Evolutionary conservation across 2,329 filamentous ascomycete genomes (phyloP).

Genomic region (Lizonia empirigonia): DNA sequence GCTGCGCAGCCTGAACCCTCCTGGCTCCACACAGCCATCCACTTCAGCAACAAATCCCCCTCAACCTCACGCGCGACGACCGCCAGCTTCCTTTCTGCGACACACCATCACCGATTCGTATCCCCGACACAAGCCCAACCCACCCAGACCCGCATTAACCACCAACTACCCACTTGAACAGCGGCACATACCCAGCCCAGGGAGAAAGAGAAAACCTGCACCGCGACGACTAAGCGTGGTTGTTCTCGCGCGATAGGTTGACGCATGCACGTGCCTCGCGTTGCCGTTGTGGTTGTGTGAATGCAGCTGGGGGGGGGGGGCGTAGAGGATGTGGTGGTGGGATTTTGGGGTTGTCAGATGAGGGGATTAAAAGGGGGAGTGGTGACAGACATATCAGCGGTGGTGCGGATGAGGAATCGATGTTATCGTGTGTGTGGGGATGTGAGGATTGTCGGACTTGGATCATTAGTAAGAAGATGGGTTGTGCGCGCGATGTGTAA

Average conservation of each 20-base stretch:
- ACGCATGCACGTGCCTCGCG: constrained; percentile 62
- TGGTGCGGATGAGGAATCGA: too few species aligned
- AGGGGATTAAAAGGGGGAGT: too few species aligned
- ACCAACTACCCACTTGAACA: constrained; percentile 20
- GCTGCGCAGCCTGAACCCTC: too few species aligned
- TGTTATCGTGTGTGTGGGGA: too few species aligned
- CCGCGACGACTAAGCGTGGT: constrained; percentile 72
- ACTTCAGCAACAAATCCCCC: too few species aligned
- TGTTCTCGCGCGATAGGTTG: constrained; percentile 42
- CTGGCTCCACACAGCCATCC: too few species aligned
- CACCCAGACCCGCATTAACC: constrained; percentile 14
- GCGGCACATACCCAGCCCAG: constrained; percentile 60
- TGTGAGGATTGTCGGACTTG: too few species aligned
- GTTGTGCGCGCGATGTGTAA: too few species aligned
- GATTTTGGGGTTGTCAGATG: too few species aligned
- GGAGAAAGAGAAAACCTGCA: constrained; percentile 74
- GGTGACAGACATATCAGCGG: too few species aligned
- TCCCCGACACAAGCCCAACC: background rate
- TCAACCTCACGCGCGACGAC: constrained; percentile 12
- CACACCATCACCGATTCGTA: background rate
- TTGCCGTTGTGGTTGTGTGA: constrained; percentile 31
- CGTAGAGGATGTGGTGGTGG: too few species aligned
- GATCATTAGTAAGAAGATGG: too few species aligned
- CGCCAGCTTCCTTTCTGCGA: constrained; percentile 11
- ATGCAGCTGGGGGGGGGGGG: constrained; percentile 40